Base-by-base conservation (phyloP, 805 yeast genomes). In the Schwanniomyces yamadae region DNA sequence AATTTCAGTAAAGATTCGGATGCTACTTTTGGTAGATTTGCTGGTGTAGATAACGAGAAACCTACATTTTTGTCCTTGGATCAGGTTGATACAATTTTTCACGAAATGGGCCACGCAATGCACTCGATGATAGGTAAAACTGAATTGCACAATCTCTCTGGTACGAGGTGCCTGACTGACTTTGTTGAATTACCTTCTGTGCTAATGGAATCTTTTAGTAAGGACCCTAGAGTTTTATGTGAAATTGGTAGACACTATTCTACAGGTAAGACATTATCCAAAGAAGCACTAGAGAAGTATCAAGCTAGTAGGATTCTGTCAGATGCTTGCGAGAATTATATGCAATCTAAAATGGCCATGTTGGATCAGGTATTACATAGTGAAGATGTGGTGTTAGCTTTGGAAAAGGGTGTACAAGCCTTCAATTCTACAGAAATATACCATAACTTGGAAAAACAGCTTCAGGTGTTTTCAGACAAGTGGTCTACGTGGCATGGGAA, bases 81-180 rank as follows among this genome's bases (percentile, higher is more conserved):
- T 39, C 98, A 93, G 51, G 89, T 91, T 14, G 96, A 91, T 50
- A 93, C 99, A 0, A 65, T 93, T 13, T 93, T 93, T 66, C 99
- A 93, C 61, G 99, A 93, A 61, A 89, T 93, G 96, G 99, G 99
- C 1, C 99, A 93, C 60, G 98, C 98, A 1, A 84, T 93, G 78
- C 99, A 93, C 58, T 87, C 97, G 3, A 91, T 93, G 96, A 64
- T 93, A 14, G 99, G 98, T 0, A 74, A 91, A 43, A 93, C 99
- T 0, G 72, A 82, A 28, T 63, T 91, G 34, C 99, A 93, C 56
- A 93, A 89, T 56, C 83, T 91, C 6, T 82, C 95, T 22, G 99
- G 99, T 3, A 93, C 99, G 0, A 73, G 99, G 40, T 91, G 98
- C 57, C 84, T 87, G 4, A 87, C 98, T 0, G 99, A 93, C 58